A percentile compares a stretch with the other conserved stretches of the same genome.
These are phyloP conservation scores for Naganishia albida DNA, from an alignment of 1,284 basidiomycete species.

Conservation along the genomic window DNA sequence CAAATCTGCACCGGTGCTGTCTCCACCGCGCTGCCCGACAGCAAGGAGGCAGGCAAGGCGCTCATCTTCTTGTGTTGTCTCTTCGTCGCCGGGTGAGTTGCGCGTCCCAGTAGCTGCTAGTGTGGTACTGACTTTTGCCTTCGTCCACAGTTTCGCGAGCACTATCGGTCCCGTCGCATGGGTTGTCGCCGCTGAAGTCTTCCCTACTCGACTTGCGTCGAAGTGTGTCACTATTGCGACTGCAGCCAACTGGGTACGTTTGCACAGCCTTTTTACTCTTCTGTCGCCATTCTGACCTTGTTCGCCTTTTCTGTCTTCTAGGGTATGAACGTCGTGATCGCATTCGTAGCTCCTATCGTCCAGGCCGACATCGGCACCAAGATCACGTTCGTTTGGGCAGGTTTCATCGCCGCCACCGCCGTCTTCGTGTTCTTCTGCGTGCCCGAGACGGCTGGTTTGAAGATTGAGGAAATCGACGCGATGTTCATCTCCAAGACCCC, in stretches of 20 bases:
- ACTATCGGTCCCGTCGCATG: conserved; percentile 56
- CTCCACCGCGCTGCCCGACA: conserved; percentile 37
- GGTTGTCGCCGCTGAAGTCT: conserved; percentile 54
- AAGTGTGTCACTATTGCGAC: conserved; percentile 54
- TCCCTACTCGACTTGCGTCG: conserved; percentile 52
- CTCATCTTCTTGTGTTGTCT: conserved; percentile 57
- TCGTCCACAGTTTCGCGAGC: conserved; percentile 48
- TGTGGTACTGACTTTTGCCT: background rate
- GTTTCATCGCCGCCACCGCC: conserved; percentile 43
- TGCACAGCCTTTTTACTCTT: background rate
- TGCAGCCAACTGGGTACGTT: conserved; percentile 52
- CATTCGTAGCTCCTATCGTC: conserved; percentile 51
- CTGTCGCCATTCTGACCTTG: background rate
- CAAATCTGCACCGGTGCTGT: conserved; percentile 56
- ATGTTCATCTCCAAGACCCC: conserved; percentile 49
- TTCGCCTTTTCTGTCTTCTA: background rate
- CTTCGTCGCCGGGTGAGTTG: conserved; percentile 52
- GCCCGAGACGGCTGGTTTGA: conserved; percentile 52
- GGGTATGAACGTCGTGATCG: conserved; percentile 50
- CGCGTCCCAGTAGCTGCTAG: background rate
- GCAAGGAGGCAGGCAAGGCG: conserved; percentile 52
- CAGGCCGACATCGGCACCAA: conserved; percentile 50
- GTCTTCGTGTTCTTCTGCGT: conserved; percentile 53
- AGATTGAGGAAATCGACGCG: conserved; percentile 52
- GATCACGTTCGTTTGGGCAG: conserved; percentile 53